phyloP scores from a whole-genome alignment of 2,329 filamentous ascomycete genomes.

The Xylaria sp. region DNA sequence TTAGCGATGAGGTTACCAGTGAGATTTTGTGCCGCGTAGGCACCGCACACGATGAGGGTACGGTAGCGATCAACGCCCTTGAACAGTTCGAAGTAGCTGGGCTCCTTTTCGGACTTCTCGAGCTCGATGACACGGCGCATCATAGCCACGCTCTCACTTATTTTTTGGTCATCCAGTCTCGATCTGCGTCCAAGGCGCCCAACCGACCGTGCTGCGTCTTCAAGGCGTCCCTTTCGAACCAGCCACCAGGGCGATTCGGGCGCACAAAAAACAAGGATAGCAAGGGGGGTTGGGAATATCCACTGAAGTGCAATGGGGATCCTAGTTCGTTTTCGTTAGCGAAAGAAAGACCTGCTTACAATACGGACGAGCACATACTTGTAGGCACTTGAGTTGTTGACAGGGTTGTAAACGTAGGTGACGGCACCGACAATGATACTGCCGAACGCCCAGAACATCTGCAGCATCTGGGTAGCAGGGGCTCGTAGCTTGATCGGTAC shows the following conservation, averaged over 20 bases:
- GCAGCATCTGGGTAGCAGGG: slow-evolving; percentile 69
- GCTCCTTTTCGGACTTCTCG: slow-evolving; percentile 57
- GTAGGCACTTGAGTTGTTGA: slow-evolving; percentile 38
- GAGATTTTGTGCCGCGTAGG: slow-evolving; percentile 69
- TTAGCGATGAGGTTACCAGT: slow-evolving; percentile 71
- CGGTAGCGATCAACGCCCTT: slow-evolving; percentile 65
- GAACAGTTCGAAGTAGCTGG: slow-evolving; percentile 56
- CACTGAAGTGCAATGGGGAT: slow-evolving; percentile 66
- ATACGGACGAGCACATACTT: slow-evolving; percentile 46
- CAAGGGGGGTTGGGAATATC: slow-evolving; percentile 66
- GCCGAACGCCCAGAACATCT: slow-evolving; percentile 73
- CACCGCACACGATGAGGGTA: slow-evolving; percentile 64
- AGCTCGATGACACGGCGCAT: slow-evolving; percentile 67
- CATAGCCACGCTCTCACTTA: slow-evolving; percentile 63
- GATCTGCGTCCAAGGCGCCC: slow-evolving; percentile 58
- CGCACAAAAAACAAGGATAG: slow-evolving; percentile 61
- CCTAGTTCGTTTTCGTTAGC: slow-evolving; percentile 46
- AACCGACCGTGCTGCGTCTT: slow-evolving; percentile 57
- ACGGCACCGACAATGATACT: slow-evolving; percentile 68
- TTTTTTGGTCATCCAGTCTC: slow-evolving; percentile 43
- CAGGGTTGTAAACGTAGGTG: slow-evolving; percentile 62
- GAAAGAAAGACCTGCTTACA: slow-evolving; percentile 35
- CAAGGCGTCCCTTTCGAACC: slow-evolving; percentile 61
- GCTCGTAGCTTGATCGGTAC: slow-evolving; percentile 67
- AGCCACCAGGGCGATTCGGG: slow-evolving; percentile 67